These are phyloP conservation scores for Plasmodium billcollinsi DNA, from an alignment of 169 alveolate genomes.

Conservation along the genomic window DNA sequence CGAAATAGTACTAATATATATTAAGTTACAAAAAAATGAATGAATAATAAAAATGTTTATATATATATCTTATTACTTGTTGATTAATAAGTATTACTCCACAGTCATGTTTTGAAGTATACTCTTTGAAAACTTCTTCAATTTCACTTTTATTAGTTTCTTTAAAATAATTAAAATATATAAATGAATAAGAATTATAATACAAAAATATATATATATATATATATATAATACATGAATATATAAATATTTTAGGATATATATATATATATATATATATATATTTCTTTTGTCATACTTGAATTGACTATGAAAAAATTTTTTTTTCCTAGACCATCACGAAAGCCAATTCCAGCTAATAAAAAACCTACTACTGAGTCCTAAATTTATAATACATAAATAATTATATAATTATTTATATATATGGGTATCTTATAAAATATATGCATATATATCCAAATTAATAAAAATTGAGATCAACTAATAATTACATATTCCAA, in stretches of 20 bases:
- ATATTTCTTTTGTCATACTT: conserved; percentile 54
- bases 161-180: conserved; percentile 10
- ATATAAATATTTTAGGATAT: background rate
- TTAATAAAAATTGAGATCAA: too few relatives aligned
- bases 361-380: conserved; percentile 87
- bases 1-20: too few relatives aligned
- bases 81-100: conserved; percentile 85
- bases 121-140: conserved; percentile 82
- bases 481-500: too few relatives aligned
- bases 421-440: too few relatives aligned
- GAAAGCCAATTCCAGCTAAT: conserved; percentile 85
- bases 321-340: conserved; percentile 84
- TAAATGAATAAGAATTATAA: conserved; percentile 4
- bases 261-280: background rate
- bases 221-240: too few relatives aligned
- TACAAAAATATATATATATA: too few relatives aligned
- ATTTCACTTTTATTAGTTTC: conserved; percentile 82
- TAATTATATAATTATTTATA: background rate
- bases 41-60: too few relatives aligned
- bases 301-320: conserved; percentile 83
- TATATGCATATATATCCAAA: too few relatives aligned
- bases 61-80: conserved; percentile 42
- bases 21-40: too few relatives aligned
- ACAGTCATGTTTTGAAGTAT: conserved; percentile 80
- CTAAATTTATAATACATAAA: conserved; percentile 28